Conservation (phyloP, 257 asterid genomes). For the Nicotiana undulata region DNA sequence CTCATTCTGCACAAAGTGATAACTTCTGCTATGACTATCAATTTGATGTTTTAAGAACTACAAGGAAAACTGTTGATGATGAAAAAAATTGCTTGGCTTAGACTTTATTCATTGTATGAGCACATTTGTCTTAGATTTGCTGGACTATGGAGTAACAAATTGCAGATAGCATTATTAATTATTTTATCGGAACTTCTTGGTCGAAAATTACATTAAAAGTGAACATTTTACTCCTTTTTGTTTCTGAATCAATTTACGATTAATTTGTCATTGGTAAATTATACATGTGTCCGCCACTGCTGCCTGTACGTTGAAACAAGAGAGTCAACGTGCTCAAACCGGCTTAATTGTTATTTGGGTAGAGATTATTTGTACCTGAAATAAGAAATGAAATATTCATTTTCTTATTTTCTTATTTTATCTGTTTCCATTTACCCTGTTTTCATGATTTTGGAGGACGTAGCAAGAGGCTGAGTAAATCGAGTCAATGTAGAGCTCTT, state of each 20-base stretch:
- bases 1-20: no score
- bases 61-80: background rate
- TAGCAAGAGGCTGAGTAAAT: background rate
- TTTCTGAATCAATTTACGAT: background rate
- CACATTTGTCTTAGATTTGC: background rate
- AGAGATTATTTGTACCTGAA: background rate
- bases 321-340: background rate
- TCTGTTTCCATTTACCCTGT: background rate
- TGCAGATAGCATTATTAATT: background rate
- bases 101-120: background rate
- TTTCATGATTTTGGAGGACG: background rate
- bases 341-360: background rate
- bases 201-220: background rate
- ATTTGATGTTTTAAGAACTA: background rate
- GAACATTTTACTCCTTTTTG: background rate
- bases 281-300: background rate
- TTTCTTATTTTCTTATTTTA: background rate
- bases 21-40: no score
- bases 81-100: background rate
- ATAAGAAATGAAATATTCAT: no score
- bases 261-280: background rate
- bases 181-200: background rate
- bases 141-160: background rate
- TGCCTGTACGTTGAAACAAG: background rate
- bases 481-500: background rate